Evolutionary conservation across 225 moss, liverwort and hornwort species (phyloP), one percentile per base, ranked within the genome.

Genomic region (Thuidium tamariscinum): DNA sequence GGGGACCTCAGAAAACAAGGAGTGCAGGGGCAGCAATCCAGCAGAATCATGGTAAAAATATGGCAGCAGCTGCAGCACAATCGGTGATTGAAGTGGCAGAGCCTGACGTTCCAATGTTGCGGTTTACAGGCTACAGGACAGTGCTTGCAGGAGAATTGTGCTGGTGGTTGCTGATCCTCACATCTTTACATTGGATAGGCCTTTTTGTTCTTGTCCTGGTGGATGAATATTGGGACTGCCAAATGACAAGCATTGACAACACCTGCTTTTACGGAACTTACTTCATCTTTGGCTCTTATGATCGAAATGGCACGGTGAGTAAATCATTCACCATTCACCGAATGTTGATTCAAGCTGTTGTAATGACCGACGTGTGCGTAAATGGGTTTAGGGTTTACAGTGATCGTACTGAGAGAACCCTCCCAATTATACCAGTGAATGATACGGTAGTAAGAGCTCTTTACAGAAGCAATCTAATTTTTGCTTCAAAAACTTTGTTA

Each of bases 211-310:
- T 95, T 25, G 91, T 95, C 25, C 74, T 95, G 82, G 20, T 94
- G 37, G 95, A 94, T 79, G 89, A 39, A 13, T 95, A 95, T 67
- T 88, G 89, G 75, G 73, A 76, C 51, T 95, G 95, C 52, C 89
- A 95, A 87, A 67, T 95, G 61, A 88, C 87, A 29, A 85, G 95
- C 75, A 91, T 95, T 30, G 94, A 95, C 85, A 93, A 90, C 74
- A 86, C 92, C 52, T 95, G 95, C 90, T 95, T 95, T 64, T 93
- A 86, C 78, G 95, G 95, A 55, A 91, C 89, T 49, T 90, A 94
- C 84, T 92, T 93, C 91, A 89, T 95, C 70, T 95, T 94, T 72
- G 95, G 94, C 39, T 90, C 94, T 3, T 93, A 93, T 64, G 83
- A 91, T 36, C 90, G 85, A 80, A 94, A 94, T 69, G 94, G 91